Evolutionary conservation across 805 yeast species (phyloP).

Genomic region (Candida chilensis): DNA sequence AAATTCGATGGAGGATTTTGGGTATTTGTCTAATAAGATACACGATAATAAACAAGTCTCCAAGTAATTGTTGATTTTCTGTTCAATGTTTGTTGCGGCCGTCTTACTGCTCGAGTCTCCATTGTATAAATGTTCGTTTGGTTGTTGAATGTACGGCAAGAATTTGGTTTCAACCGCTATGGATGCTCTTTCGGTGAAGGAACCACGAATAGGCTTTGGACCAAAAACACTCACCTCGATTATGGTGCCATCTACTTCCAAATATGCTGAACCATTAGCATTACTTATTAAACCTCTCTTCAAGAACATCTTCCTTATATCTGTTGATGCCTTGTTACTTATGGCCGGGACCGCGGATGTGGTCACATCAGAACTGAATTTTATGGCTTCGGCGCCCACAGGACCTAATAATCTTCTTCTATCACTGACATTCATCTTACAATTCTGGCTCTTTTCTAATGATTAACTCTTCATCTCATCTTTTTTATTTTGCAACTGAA

Average conservation of each 20-base stretch:
- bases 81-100: constrained; percentile 27
- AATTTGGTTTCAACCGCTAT: constrained; percentile 53
- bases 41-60: constrained; percentile 43
- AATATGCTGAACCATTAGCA: constrained; percentile 75
- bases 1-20: constrained; percentile 70
- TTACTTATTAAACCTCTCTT: constrained; percentile 59
- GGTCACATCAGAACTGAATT: constrained; percentile 15
- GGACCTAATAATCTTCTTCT: constrained; percentile 89
- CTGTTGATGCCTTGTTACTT: constrained; percentile 3
- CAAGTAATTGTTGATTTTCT: constrained; percentile 36
- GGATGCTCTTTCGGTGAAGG: constrained; percentile 59
- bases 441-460: too few species aligned
- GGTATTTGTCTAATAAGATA: constrained; percentile 62
- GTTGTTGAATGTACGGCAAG: constrained; percentile 38
- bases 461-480: too few species aligned
- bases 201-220: constrained; percentile 77
- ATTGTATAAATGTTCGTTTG: constrained; percentile 18
- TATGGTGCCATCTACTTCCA: constrained; percentile 57
- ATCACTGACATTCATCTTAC: constrained; percentile 38
- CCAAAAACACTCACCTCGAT: constrained; percentile 74
- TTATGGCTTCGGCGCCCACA: constrained; percentile 45
- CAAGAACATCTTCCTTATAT: constrained; percentile 32
- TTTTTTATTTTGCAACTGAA: too few species aligned
- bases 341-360: too few species aligned
- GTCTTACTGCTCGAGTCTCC: constrained; percentile 14